These are phyloP conservation scores for Vachellia collinsii DNA, from an alignment of 306 rosid genomes.

Conservation along the genomic window DNA sequence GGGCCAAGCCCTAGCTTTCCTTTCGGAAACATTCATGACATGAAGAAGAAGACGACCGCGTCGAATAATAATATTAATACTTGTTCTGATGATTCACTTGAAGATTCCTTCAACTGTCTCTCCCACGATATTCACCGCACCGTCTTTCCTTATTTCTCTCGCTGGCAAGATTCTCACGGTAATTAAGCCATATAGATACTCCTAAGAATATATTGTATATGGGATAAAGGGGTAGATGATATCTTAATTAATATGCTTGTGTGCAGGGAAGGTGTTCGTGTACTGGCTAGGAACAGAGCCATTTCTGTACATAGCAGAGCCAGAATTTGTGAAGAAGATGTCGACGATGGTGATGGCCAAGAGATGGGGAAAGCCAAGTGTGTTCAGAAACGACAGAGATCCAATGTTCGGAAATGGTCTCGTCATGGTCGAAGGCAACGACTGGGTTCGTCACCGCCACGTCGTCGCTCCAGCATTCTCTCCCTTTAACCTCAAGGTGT, in stretches of 20 bases:
- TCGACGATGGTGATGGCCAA: slow-evolving; percentile 52
- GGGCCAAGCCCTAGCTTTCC: slow-evolving; percentile 86
- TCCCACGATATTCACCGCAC: slow-evolving; percentile 59
- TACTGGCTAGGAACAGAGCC: slow-evolving; percentile 80
- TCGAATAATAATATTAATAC: background rate
- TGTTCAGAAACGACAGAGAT: slow-evolving; percentile 57
- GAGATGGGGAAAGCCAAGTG: slow-evolving; percentile 68
- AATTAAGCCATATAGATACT: slow-evolving; percentile 5
- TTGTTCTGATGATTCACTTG: background rate
- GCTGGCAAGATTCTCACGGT: slow-evolving; percentile 63
- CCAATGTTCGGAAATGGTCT: slow-evolving; percentile 72
- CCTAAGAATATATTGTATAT: background rate
- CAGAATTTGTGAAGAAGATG: slow-evolving; percentile 58
- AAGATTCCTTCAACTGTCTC: background rate
- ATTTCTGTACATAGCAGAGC: slow-evolving; percentile 61
- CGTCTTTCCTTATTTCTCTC: slow-evolving; percentile 59
- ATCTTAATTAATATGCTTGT: background rate
- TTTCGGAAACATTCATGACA: slow-evolving; percentile 71
- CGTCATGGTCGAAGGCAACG: slow-evolving; percentile 61
- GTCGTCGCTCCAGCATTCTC: slow-evolving; percentile 64
- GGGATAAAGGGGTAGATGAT: background rate
- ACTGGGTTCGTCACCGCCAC: slow-evolving; percentile 66
- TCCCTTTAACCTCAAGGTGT: slow-evolving; percentile 57
- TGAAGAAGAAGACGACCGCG: slow-evolving; percentile 39
- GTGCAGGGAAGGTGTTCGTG: slow-evolving; percentile 57